These are phyloP conservation scores for Monosporozyma solicola DNA, from an alignment of 805 yeast genomes.

Conservation along the genomic window DNA sequence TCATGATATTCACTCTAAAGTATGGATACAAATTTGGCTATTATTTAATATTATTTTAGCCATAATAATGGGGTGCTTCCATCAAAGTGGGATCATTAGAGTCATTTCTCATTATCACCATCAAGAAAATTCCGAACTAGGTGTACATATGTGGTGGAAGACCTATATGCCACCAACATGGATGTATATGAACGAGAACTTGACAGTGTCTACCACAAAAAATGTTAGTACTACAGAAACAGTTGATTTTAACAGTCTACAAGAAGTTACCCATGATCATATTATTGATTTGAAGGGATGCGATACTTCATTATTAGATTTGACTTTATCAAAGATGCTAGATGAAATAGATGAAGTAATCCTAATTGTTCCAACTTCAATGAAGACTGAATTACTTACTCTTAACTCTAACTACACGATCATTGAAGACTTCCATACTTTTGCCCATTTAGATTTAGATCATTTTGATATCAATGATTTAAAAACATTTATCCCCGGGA, in stretches of 20 bases:
- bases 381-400: slow-evolving; percentile 4
- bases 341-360: slow-evolving; percentile 3
- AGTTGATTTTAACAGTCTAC: slow-evolving; percentile 11
- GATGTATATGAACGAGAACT: slow-evolving; percentile 38
- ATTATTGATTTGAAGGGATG: slow-evolving; percentile 43
- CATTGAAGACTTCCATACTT: slow-evolving; percentile 30
- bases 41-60: slow-evolving; percentile 53
- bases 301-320: slow-evolving; percentile 22
- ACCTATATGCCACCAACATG: slow-evolving; percentile 92
- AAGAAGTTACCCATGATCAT: slow-evolving; percentile 10
- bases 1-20: slow-evolving; percentile 29
- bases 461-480: slow-evolving; percentile 49
- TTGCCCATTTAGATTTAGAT: slow-evolving; percentile 60
- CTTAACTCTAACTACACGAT: slow-evolving; percentile 1
- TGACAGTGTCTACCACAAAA: slow-evolving; percentile 19
- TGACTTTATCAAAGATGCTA: slow-evolving; percentile 15
- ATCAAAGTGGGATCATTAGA: slow-evolving; percentile 85
- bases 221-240: slow-evolving; percentile 17
- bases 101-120: slow-evolving; percentile 39
- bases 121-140: slow-evolving; percentile 6
- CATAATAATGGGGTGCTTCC: slow-evolving; percentile 66
- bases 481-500: slow-evolving; percentile 50
- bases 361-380: slow-evolving; percentile 18
- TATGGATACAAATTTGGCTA: slow-evolving; percentile 39
- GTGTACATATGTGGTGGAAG: slow-evolving; percentile 77